Evolutionary conservation across 345 rosid species (phyloP).

Genomic region (Murraya koenigii): DNA sequence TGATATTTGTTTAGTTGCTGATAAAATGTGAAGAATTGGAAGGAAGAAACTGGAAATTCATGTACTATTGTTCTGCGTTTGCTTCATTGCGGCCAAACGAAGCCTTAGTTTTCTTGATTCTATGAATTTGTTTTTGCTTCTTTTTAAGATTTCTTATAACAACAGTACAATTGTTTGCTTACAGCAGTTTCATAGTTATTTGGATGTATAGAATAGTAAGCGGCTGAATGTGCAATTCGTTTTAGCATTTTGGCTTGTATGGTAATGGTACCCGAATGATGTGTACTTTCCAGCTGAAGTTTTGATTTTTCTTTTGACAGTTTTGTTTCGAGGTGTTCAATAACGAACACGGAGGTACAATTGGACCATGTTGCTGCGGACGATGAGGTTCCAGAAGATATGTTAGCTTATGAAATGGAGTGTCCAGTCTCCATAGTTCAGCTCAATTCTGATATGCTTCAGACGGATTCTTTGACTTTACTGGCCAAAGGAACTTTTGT

Average conservation of each 20-base stretch:
- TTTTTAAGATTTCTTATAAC: too few species aligned
- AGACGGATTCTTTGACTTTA: conserved; percentile 56
- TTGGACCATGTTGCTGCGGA: conserved; percentile 43
- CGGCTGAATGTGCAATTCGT: not conserved
- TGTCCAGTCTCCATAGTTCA: conserved; percentile 63
- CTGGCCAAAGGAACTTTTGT: conserved; percentile 58
- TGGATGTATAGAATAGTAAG: not conserved
- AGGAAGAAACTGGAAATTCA: not conserved
- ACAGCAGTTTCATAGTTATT: not conserved
- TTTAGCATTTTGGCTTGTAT: not conserved
- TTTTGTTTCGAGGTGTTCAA: conserved; percentile 56
- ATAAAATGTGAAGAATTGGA: not conserved
- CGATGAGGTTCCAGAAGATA: conserved; percentile 44
- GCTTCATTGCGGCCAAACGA: not conserved
- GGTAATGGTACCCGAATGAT: not conserved
- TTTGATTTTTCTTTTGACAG: conserved; percentile 31
- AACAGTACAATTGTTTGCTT: not conserved
- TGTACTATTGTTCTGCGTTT: not conserved
- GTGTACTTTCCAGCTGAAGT: not conserved
- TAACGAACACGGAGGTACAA: conserved; percentile 54
- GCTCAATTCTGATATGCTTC: conserved; percentile 56
- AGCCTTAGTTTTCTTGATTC: not conserved
- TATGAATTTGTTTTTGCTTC: not conserved
- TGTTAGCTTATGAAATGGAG: conserved; percentile 32
- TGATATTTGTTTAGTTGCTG: not conserved